Conservation (phyloP, 139 green algal species). For the Chloropicon primus region DNA sequence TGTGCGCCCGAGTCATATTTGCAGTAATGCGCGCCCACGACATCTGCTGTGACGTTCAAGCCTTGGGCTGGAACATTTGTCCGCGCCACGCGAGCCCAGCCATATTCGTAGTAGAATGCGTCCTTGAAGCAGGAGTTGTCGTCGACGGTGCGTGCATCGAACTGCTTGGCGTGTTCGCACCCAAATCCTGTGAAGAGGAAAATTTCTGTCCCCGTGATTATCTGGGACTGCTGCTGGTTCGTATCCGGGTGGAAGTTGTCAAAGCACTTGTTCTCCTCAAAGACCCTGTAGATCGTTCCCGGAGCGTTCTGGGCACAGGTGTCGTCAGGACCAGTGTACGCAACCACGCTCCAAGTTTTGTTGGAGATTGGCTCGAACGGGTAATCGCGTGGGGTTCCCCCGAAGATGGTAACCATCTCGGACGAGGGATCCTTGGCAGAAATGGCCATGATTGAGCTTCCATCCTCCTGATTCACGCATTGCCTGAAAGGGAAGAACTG, state of each 20-base stretch:
- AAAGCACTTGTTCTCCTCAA: not conserved
- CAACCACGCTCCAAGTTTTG: too few relatives aligned
- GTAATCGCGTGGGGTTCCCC: too few relatives aligned
- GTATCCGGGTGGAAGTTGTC: not conserved
- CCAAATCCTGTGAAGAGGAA: not conserved
- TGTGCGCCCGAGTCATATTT: too few relatives aligned
- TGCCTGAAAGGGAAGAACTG: not conserved
- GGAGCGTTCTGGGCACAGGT: too few relatives aligned
- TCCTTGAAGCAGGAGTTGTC: not conserved
- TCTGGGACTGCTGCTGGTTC: not conserved
- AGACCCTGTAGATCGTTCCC: too few relatives aligned
- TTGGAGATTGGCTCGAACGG: too few relatives aligned
- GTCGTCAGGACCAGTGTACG: too few relatives aligned
- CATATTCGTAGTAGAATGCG: not conserved
- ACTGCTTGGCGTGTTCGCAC: not conserved
- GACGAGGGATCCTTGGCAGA: not conserved
- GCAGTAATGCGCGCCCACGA: not conserved
- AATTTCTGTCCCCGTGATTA: not conserved
- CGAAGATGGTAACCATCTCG: too few relatives aligned
- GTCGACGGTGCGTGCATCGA: not conserved
- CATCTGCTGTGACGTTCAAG: not conserved
- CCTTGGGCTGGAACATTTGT: not conserved
- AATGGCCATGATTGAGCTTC: not conserved
- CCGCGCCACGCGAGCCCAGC: not conserved
- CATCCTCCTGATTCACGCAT: not conserved